A percentile compares a stretch with the other conserved stretches of the same genome.
Conservation (phyloP, 371 early-diverging fungal genomes). For the Rhizopus sp. region DNA sequence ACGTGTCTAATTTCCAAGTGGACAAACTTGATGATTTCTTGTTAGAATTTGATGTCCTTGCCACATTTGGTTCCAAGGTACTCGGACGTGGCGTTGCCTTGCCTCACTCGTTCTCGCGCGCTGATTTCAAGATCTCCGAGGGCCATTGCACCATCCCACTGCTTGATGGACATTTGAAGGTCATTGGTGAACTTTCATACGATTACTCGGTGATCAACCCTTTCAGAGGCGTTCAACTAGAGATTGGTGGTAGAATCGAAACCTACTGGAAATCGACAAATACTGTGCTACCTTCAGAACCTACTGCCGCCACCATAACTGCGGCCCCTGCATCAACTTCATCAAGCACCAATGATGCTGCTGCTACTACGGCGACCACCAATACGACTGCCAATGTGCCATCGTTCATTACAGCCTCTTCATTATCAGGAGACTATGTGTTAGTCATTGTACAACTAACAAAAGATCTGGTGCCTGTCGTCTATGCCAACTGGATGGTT, state of each 20-base stretch:
- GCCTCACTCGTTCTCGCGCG: conserved; percentile 63
- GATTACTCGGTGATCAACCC: conserved; percentile 84
- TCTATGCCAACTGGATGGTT: conserved; percentile 76
- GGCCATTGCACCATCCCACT: conserved; percentile 69
- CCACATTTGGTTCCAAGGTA: conserved; percentile 92
- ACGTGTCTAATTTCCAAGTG: conserved; percentile 83
- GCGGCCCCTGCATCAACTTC: conserved; percentile 16
- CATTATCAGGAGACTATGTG: conserved; percentile 76
- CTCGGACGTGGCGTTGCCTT: conserved; percentile 89
- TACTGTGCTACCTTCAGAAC: conserved; percentile 43
- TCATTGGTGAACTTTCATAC: conserved; percentile 89
- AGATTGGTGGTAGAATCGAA: conserved; percentile 92
- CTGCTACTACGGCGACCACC: background rate
- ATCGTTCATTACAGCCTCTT: conserved; percentile 83
- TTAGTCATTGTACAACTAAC: conserved; percentile 91
- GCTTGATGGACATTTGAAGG: conserved; percentile 83
- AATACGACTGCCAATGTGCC: conserved; percentile 47
- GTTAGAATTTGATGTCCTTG: conserved; percentile 90
- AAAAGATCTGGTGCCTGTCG: conserved; percentile 85
- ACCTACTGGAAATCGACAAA: conserved; percentile 97
- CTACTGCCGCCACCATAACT: conserved; percentile 18
- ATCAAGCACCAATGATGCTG: conserved; percentile 8
- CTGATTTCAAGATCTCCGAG: conserved; percentile 37
- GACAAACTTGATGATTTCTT: conserved; percentile 73
- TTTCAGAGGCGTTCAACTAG: conserved; percentile 81